Evolutionary conservation across 108 stramenopile genomes (phyloP).

Genomic region (Discostella pseudostelligera): DNA sequence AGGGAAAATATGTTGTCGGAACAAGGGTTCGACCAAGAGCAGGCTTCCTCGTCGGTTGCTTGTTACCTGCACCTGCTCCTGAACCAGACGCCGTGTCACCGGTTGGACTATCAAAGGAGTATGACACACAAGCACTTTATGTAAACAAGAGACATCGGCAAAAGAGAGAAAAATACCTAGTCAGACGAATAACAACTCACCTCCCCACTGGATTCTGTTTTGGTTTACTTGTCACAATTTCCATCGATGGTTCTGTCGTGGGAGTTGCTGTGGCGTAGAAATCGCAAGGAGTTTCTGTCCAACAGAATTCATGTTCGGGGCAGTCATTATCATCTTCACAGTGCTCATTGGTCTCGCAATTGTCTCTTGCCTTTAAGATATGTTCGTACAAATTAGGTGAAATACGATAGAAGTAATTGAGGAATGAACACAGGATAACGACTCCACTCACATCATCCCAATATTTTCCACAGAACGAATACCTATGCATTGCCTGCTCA

Average conservation of each 20-base stretch:
- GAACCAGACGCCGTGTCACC: too few species aligned
- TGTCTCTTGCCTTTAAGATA: slow-evolving; percentile 26
- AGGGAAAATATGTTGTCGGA: slow-evolving; percentile 21
- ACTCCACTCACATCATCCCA: slow-evolving; percentile 28
- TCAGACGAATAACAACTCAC: slow-evolving; percentile 2
- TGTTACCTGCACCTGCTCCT: slow-evolving; percentile 28
- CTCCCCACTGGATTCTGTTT: slow-evolving; percentile 19
- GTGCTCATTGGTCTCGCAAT: slow-evolving; percentile 45
- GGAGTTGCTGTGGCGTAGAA: slow-evolving; percentile 37
- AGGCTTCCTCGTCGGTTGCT: slow-evolving; percentile 24
- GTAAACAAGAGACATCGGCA: not conserved
- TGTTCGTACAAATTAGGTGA: not conserved
- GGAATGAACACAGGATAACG: not conserved
- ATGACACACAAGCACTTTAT: too few species aligned
- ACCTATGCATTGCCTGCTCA: slow-evolving; percentile 43
- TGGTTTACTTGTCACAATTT: slow-evolving; percentile 9
- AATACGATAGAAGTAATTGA: not conserved
- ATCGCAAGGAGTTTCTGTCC: slow-evolving; percentile 50
- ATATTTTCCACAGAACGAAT: slow-evolving; percentile 36
- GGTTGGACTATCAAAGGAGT: too few species aligned
- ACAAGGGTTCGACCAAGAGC: slow-evolving; percentile 14
- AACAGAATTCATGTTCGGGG: slow-evolving; percentile 38
- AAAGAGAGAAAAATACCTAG: not conserved
- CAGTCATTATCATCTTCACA: slow-evolving; percentile 47
- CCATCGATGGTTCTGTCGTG: slow-evolving; percentile 13